phyloP scores from a whole-genome alignment of 208 protist species.

The Trypanosoma caninum region DNA sequence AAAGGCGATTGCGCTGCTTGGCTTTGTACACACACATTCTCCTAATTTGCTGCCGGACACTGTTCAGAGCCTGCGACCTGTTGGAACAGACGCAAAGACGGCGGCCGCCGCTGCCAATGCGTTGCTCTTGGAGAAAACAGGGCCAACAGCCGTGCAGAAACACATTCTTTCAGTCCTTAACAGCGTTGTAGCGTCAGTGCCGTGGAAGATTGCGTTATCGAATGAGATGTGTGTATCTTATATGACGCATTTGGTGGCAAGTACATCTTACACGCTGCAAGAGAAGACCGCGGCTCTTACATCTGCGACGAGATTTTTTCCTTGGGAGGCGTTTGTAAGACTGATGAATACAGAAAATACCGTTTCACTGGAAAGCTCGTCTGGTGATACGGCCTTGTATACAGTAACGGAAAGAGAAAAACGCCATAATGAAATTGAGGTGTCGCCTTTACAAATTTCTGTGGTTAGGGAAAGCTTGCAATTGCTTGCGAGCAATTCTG shows the following conservation, averaged over 20 bases:
- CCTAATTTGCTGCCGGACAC: slow-evolving; percentile 44
- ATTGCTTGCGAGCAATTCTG: slow-evolving; percentile 33
- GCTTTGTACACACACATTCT: slow-evolving; percentile 55
- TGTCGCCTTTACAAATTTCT: background rate
- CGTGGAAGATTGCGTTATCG: slow-evolving; percentile 39
- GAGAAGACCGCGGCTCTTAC: slow-evolving; percentile 48
- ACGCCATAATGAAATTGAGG: background rate
- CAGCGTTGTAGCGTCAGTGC: slow-evolving; percentile 53
- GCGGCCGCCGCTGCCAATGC: slow-evolving; percentile 26
- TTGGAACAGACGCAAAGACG: slow-evolving; percentile 39
- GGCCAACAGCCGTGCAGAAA: slow-evolving; percentile 43
- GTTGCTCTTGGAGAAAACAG: slow-evolving; percentile 16
- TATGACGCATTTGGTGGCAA: slow-evolving; percentile 69
- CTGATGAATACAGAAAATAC: slow-evolving; percentile 49
- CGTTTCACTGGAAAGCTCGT: slow-evolving; percentile 16
- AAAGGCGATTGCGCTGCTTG: slow-evolving; percentile 51
- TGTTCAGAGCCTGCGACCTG: slow-evolving; percentile 67
- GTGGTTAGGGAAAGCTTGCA: slow-evolving; percentile 29
- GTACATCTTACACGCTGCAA: slow-evolving; percentile 52
- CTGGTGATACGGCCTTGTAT: too few relatives aligned
- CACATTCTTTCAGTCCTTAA: slow-evolving; percentile 56
- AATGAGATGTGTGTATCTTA: slow-evolving; percentile 67
- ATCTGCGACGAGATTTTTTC: slow-evolving; percentile 33
- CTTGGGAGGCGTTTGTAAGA: slow-evolving; percentile 44
- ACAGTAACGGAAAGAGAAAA: too few relatives aligned